Evolutionary conservation across 768 basidiomycete genomes (phyloP).

Genomic region (Kwoniella newhampshirensis): DNA sequence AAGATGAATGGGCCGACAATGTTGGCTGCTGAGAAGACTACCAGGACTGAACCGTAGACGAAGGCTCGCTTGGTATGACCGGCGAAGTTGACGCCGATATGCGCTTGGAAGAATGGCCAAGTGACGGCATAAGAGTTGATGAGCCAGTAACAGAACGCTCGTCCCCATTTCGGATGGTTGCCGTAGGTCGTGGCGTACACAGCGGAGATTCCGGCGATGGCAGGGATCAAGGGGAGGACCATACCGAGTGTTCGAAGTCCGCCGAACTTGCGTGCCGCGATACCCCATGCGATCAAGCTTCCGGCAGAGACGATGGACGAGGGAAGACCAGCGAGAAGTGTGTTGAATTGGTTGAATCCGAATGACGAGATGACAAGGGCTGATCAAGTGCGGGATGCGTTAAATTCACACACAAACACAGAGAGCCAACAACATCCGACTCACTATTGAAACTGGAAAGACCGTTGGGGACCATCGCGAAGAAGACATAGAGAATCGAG

Average conservation of each 20-base stretch:
- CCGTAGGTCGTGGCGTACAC: constrained; percentile 30
- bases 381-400: background rate
- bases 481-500: constrained; percentile 15
- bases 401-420: no score
- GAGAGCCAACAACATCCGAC: background rate
- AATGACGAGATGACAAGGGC: constrained; percentile 18
- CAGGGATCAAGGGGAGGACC: constrained; percentile 25
- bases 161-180: constrained; percentile 27
- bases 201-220: constrained; percentile 25
- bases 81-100: constrained; percentile 23
- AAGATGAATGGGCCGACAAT: constrained; percentile 32
- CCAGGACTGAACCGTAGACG: constrained; percentile 20
- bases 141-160: constrained; percentile 23
- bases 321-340: constrained; percentile 13
- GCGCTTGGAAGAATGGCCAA: constrained; percentile 23
- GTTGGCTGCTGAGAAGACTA: constrained; percentile 21
- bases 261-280: constrained; percentile 21
- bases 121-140: constrained; percentile 29
- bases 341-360: constrained; percentile 24
- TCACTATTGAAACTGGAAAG: constrained; percentile 30
- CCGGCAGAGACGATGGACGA: constrained; percentile 25
- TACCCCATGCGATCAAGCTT: constrained; percentile 15
- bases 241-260: constrained; percentile 26
- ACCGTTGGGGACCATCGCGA: constrained; percentile 24
- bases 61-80: constrained; percentile 26